Base-by-base conservation (phyloP, 2,329 filamentous ascomycete species). In the Bretziella fagacearum region DNA sequence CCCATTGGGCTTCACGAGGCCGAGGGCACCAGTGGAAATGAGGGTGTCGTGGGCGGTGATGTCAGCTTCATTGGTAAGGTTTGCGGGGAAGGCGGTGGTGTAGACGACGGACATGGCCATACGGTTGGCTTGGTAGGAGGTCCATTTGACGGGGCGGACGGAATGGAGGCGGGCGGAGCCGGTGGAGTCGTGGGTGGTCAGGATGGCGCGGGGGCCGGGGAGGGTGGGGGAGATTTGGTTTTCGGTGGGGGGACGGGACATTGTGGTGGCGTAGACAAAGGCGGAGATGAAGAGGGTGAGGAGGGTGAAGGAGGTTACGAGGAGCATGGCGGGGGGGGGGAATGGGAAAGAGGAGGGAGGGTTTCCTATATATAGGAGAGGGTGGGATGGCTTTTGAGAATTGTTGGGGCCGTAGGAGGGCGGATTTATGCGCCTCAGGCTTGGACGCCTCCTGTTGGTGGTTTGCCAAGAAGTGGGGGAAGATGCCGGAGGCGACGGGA, bases 21-120 rank as follows among this genome's bases (percentile, higher is more conserved):
- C 59, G 2, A 50, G 32, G 7, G 23, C 25, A 18, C 44, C 67
- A 3, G 56, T 53, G 4, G 55, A 49, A 3, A 60, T 50, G 32
- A 60, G 51, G 7, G 52, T 49, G 11, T 62, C 56, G 55, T 69
- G 65, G 22, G 52, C 55, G 2, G 50, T 47, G 27, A 69, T 52
- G 56, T 69, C 66, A n/a, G 52, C 55, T 51, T 67, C 62, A 41
- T 52, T 44, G 55, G 62, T 63, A 17, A 69, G 58, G 47, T 62
- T 55, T 0, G 62, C 54, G 3, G 63, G 65, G 51, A 64, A 61
- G 23, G 59, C 57, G 3, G 66, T 68, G 10, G 65, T 65, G 56
- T 63, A 68, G 49, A 63, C 57, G 15, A 65, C 60, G 48, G 59
- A 57, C 54, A 67, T 63, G 45, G 56, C 59, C 52, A 66, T 59